phyloP scores from a whole-genome alignment of 2,329 filamentous ascomycete species.

The Taxawa tesnikishii region DNA sequence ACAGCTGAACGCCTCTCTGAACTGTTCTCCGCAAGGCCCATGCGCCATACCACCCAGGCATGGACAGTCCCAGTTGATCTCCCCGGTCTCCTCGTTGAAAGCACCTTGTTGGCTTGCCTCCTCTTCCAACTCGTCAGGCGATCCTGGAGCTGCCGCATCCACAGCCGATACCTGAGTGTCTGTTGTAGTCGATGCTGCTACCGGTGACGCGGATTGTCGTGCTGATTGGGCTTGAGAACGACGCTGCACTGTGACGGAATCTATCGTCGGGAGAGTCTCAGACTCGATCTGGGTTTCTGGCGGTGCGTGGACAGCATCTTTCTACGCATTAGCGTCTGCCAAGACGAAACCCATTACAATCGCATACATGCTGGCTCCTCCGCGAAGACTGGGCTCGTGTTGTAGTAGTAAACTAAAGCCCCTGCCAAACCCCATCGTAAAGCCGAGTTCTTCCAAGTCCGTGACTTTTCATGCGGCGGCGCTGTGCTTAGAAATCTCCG shows the following conservation, averaged over 20 bases:
- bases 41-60: slow-evolving; percentile 95
- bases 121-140: slow-evolving; percentile 53
- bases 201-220: slow-evolving; percentile 13
- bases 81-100: slow-evolving; percentile 95
- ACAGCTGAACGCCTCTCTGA: slow-evolving; percentile 92
- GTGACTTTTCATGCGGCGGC: slow-evolving; percentile 50
- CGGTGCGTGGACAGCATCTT: slow-evolving; percentile 20
- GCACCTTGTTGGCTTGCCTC: slow-evolving; percentile 81
- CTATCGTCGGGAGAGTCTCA: slow-evolving; percentile 31
- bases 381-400: slow-evolving; percentile 76
- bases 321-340: background rate
- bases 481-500: slow-evolving; percentile 45
- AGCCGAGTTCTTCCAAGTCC: slow-evolving; percentile 70
- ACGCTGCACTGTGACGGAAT: slow-evolving; percentile 30
- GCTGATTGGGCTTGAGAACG: slow-evolving; percentile 21
- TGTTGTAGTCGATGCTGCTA: slow-evolving; percentile 8
- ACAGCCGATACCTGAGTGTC: slow-evolving; percentile 8
- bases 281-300: slow-evolving; percentile 27
- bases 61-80: slow-evolving; percentile 99
- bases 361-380: slow-evolving; percentile 65
- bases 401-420: slow-evolving; percentile 83
- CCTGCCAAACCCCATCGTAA: slow-evolving; percentile 64
- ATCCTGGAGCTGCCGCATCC: slow-evolving; percentile 20
- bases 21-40: slow-evolving; percentile 90
- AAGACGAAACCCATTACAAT: background rate